These are phyloP conservation scores for Aureobasidium sp. DNA, from an alignment of 2,329 filamentous ascomycete species.

Conservation along the genomic window DNA sequence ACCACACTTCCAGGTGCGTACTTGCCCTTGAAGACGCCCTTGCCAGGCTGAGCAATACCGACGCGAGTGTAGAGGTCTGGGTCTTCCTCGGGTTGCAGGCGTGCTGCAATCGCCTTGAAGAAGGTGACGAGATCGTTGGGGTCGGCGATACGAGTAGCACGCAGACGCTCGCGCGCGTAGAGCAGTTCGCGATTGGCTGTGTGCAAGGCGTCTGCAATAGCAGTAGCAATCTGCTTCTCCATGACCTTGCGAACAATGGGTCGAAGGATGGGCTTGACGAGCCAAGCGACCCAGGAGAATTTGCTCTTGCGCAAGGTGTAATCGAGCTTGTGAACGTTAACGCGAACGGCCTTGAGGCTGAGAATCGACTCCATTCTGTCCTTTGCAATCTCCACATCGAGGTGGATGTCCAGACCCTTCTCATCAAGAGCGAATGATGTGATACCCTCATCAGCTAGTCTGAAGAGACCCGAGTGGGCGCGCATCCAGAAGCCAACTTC, in stretches of 20 bases:
- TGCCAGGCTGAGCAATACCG: constrained; percentile 54
- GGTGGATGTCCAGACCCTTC: constrained; percentile 73
- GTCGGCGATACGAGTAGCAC: constrained; percentile 75
- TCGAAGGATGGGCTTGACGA: constrained; percentile 74
- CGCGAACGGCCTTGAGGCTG: constrained; percentile 64
- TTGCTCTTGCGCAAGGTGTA: constrained; percentile 69
- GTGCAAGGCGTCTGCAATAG: constrained; percentile 62
- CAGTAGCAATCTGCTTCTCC: constrained; percentile 66
- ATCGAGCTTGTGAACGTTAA: constrained; percentile 78
- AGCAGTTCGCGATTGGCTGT: constrained; percentile 76
- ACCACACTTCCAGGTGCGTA: constrained; percentile 87
- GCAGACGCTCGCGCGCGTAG: constrained; percentile 75
- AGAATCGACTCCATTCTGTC: constrained; percentile 75
- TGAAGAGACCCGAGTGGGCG: constrained; percentile 65
- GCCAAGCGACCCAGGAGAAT: constrained; percentile 69
- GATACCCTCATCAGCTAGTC: constrained; percentile 73
- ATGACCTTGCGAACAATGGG: constrained; percentile 72
- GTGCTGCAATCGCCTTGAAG: constrained; percentile 68
- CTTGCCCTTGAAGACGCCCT: constrained; percentile 67
- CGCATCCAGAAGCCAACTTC: constrained; percentile 88
- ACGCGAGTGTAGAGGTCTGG: constrained; percentile 68
- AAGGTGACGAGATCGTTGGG: constrained; percentile 76
- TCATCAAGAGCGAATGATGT: constrained; percentile 80
- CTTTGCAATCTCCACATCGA: constrained; percentile 76
- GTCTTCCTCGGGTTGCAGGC: constrained; percentile 63